A percentile compares a stretch with the other conserved stretches of the same genome.
phyloP scores from a whole-genome alignment of 2,329 filamentous ascomycete genomes.

The Aspergillus viridinutans region DNA sequence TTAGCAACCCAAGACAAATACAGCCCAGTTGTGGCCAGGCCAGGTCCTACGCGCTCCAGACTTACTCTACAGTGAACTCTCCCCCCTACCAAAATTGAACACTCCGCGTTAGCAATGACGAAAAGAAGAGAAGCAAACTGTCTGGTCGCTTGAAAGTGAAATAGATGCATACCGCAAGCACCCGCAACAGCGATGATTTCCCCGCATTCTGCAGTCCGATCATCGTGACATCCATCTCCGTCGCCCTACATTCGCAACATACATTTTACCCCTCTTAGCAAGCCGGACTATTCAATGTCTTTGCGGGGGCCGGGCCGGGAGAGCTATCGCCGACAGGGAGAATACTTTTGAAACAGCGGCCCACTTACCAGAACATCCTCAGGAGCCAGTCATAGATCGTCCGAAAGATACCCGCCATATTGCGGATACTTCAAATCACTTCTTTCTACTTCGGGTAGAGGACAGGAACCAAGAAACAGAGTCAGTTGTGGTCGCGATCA shows the following conservation, averaged over 20 bases:
- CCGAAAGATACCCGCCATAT: slow-evolving; percentile 88
- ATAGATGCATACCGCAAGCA: slow-evolving; percentile 74
- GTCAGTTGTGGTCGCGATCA: neutral
- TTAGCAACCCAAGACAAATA: slow-evolving; percentile 12
- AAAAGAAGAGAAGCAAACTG: slow-evolving; percentile 10
- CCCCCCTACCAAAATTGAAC: slow-evolving; percentile 62
- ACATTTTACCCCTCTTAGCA: slow-evolving; percentile 15
- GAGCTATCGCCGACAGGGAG: slow-evolving; percentile 20
- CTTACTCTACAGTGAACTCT: slow-evolving; percentile 98
- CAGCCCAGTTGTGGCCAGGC: neutral
- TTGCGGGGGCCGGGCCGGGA: slow-evolving; percentile 33
- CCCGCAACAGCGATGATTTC: slow-evolving; percentile 90
- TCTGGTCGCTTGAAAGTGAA: neutral
- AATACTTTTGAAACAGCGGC: slow-evolving; percentile 21
- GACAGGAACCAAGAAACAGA: neutral
- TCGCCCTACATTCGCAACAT: slow-evolving; percentile 62
- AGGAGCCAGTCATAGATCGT: slow-evolving; percentile 97
- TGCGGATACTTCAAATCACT: slow-evolving; percentile 19
- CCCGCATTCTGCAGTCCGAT: slow-evolving; percentile 97
- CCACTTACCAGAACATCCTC: slow-evolving; percentile 87
- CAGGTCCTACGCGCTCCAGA: slow-evolving; percentile 23
- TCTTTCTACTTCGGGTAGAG: neutral
- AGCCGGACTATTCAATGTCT: slow-evolving; percentile 18
- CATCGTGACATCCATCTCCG: slow-evolving; percentile 99
- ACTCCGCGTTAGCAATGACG: slow-evolving; percentile 13